Evolutionary conservation across 768 basidiomycete species (phyloP), one percentile per base, ranked within the genome.

Genomic region (Neoboletus brunneissimus): DNA sequence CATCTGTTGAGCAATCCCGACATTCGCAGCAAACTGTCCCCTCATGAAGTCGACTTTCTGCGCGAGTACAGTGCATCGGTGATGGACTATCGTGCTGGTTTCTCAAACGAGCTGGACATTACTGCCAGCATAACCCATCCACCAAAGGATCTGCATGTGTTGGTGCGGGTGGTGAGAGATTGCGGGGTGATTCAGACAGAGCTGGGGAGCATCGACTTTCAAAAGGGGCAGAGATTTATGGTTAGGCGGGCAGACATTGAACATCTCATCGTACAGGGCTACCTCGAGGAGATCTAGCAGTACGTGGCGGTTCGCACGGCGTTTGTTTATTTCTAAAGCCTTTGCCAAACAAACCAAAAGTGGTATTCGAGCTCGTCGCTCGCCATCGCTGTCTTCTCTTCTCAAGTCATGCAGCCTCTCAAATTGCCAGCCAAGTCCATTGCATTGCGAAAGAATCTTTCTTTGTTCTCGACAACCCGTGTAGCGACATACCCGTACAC

Each of bases 121-220:
- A 88, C 88, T 44, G 88, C 91, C 0, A 85, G 87, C 60, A 87
- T 98, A 57, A 81, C 83, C 29, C 76, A 82, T 20, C 94, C 94
- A 2, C 94, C 96, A 1, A 92, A 88, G 69, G 94, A 97, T 62
- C 76, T 98, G 32, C 88, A 94, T 68, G 91, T 94, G 38, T 79
- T 87, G 40, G 94, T 98, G 23, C 82, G 84, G 54, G 96, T 98
- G 32, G 81, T 93, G 25, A 81, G 80, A 63, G 94, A 98, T 66
- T 94, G 93, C 61, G 96, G 97, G 3, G 84, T 88, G 50, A 91
- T 99, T 20, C 88, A 94, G 71, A 93, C 95, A 1, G 94, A 97
- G 73, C 76, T 88, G 54, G 97, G 97, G 10, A 87, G 82, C 54
- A 87, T 99, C 56, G 89, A 95, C 70, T 94, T 98, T 67, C 81